These are phyloP conservation scores for Exophiala sp. DNA, from an alignment of 2,329 filamentous ascomycete genomes.

Conservation along the genomic window DNA sequence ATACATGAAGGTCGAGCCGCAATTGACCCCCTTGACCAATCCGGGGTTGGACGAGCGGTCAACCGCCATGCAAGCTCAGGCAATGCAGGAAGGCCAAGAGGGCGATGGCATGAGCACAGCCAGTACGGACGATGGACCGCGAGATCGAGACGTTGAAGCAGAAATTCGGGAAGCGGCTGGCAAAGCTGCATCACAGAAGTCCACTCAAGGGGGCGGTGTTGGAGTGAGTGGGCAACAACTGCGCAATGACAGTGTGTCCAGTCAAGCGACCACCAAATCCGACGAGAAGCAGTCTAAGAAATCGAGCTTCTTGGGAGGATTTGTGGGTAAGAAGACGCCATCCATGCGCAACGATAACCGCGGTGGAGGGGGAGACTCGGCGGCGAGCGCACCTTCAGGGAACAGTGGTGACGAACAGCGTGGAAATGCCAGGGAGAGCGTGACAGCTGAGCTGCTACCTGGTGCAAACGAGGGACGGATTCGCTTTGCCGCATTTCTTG, in stretches of 20 bases:
- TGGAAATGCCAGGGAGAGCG: slow-evolving; percentile 16
- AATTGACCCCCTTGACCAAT: slow-evolving; percentile 56
- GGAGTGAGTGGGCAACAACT: background rate
- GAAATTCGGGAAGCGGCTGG: slow-evolving; percentile 25
- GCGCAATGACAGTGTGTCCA: slow-evolving; percentile 21
- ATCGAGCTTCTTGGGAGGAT: slow-evolving; percentile 37
- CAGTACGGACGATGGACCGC: slow-evolving; percentile 26
- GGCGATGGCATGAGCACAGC: slow-evolving; percentile 20
- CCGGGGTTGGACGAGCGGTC: slow-evolving; percentile 29
- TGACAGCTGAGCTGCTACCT: slow-evolving; percentile 17
- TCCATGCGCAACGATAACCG: slow-evolving; percentile 22
- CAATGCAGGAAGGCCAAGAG: slow-evolving; percentile 25
- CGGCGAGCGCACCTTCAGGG: slow-evolving; percentile 15
- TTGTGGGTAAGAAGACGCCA: slow-evolving; percentile 37
- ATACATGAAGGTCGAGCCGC: slow-evolving; percentile 76
- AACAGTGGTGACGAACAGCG: slow-evolving; percentile 16
- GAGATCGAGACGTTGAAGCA: slow-evolving; percentile 20
- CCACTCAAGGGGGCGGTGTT: slow-evolving; percentile 3
- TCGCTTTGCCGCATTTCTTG: slow-evolving; percentile 68
- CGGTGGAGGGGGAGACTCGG: slow-evolving; percentile 30
- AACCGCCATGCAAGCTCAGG: slow-evolving; percentile 21
- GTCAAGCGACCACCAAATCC: slow-evolving; percentile 20
- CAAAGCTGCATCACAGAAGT: slow-evolving; percentile 18
- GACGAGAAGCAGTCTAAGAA: slow-evolving; percentile 36
- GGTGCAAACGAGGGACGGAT: slow-evolving; percentile 46